These are phyloP conservation scores for Bipolaris zeicola DNA, from an alignment of 2,329 filamentous ascomycete species.

Conservation along the genomic window DNA sequence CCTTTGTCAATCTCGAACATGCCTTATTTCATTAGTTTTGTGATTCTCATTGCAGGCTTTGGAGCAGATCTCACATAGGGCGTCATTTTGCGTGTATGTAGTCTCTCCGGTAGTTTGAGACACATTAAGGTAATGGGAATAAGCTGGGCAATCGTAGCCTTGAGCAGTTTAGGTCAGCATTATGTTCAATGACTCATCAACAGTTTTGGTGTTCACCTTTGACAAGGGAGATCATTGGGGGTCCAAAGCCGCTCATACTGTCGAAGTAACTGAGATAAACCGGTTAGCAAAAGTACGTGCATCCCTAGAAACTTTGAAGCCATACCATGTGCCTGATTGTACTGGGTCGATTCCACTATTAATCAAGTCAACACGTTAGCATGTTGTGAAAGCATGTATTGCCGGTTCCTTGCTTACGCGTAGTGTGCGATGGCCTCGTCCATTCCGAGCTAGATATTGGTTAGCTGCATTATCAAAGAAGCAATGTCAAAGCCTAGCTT, in stretches of 20 bases:
- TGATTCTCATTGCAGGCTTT: neutral
- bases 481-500: neutral
- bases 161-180: neutral
- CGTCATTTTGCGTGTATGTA: neutral
- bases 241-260: neutral
- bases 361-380: neutral
- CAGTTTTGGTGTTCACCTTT: neutral
- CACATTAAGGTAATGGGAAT: conserved; percentile 1
- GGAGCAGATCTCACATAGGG: neutral
- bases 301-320: neutral
- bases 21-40: neutral
- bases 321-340: conserved; percentile 3
- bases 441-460: neutral
- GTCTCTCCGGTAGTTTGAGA: neutral
- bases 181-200: neutral
- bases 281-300: neutral
- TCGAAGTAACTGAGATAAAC: neutral
- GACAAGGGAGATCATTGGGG: neutral
- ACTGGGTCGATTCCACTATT: neutral
- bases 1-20: conserved; percentile 1
- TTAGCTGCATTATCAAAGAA: neutral
- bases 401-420: neutral
- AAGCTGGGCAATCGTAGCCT: conserved; percentile 1
- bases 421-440: conserved; percentile 2
- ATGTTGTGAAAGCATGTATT: neutral